Base-by-base conservation (phyloP, 2,329 filamentous ascomycete genomes). In the Alternaria sp. region DNA sequence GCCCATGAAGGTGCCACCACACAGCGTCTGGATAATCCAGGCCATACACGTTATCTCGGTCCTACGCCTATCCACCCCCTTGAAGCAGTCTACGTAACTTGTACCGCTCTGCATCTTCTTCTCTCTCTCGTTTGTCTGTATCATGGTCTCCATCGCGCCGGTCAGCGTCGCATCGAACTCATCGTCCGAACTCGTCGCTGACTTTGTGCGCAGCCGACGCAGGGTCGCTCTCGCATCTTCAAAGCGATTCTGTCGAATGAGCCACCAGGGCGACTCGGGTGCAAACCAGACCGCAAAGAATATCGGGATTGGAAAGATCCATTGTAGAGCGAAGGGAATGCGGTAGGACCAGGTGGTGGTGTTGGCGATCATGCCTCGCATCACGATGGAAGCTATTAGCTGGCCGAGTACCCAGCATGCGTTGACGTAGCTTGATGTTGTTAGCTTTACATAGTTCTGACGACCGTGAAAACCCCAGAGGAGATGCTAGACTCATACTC, bases 71-170 rank as follows among this genome's bases (percentile, higher is more conserved):
- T 96, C 88, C 8, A 85, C 84, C 6, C 91, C 91, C 74, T 84
- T 88, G 83, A 96, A 95, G 79, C 91, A 96, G 73, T 96, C 91
- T 67, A 84, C 77, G 76, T 94, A 96, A 50, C 84, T 87, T 4
- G 90, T 86, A 28, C 91, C 91, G 7, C 80, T 80, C 44, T 61
- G 55, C 26, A 91, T 88, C 75, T 84, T 79, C 70, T 90, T 83
- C 73, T 96, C 92, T 8, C 93, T 80, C 0, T 88, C 88, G 2
- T 90, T 92, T 0, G 92, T 96, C 71, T 93, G 90, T 1, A 91
- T 85, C 88, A 96, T 95, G 88, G 94, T 50, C 10, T 56, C 50
- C 28, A 58, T 44, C 7, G 51, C 46, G 21, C 51, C 29, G n/a
- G 31, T 26, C n/a, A 62, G 21, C 2, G 29, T 33, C 4, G 26